Percentiles rank a stretch among this genome's conserved stretches.
Evolutionary conservation across 192 early-diverging fungal genomes (phyloP).

Genomic region (Coemansia nantahalensis): DNA sequence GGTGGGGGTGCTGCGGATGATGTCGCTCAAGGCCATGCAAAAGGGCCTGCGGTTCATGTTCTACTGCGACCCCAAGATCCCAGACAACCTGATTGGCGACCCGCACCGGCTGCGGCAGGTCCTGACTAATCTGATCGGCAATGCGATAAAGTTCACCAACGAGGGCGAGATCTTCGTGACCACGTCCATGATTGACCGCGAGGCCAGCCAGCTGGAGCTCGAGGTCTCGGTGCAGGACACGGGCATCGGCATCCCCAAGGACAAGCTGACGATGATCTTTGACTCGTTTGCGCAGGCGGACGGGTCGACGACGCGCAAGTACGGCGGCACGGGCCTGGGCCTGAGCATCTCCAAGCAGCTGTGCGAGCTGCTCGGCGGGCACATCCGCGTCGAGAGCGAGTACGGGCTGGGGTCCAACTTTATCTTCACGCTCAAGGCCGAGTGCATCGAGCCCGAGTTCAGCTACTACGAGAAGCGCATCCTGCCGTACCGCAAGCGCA

Average conservation of each 20-base stretch:
- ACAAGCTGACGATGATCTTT: constrained; percentile 74
- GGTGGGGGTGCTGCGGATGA: constrained; percentile 66
- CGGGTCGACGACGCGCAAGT: constrained; percentile 77
- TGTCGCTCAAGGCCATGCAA: constrained; percentile 70
- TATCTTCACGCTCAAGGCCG: constrained; percentile 68
- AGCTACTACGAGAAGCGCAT: constrained; percentile 43
- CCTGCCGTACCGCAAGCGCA: constrained; percentile 62
- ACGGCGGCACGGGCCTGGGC: constrained; percentile 83
- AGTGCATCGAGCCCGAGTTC: constrained; percentile 34
- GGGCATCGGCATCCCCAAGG: constrained; percentile 81
- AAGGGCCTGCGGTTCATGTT: constrained; percentile 71
- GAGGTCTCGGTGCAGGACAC: constrained; percentile 74
- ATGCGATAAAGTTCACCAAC: constrained; percentile 85
- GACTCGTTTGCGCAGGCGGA: constrained; percentile 83
- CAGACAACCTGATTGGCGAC: constrained; percentile 72
- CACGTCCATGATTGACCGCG: constrained; percentile 42
- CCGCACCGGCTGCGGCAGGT: constrained; percentile 73
- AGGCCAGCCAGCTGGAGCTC: constrained; percentile 54
- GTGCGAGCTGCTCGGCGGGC: constrained; percentile 72
- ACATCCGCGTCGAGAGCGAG: constrained; percentile 73
- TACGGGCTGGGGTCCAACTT: constrained; percentile 75
- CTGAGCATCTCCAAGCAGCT: constrained; percentile 80
- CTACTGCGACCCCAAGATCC: constrained; percentile 65
- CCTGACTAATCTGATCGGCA: constrained; percentile 79
- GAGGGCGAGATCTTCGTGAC: constrained; percentile 65